Evolutionary conservation across 2,329 filamentous ascomycete genomes (phyloP).

Genomic region (Aspergillus terreus): DNA sequence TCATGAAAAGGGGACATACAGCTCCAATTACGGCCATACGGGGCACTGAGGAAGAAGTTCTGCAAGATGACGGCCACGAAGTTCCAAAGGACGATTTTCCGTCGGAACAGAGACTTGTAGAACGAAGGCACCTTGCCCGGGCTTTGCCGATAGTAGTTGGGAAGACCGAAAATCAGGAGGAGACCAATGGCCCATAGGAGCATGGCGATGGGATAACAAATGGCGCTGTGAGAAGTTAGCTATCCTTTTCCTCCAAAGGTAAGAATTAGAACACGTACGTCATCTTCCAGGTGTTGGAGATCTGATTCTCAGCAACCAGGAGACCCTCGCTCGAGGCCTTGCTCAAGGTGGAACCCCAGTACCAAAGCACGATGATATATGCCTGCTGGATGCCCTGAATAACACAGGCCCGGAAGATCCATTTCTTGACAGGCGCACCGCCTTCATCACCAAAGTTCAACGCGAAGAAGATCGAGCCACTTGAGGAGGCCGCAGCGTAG

Average conservation of each 20-base stretch:
- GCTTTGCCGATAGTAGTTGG: slow-evolving; percentile 61
- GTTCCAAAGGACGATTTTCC: slow-evolving; percentile 66
- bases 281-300: slow-evolving; percentile 44
- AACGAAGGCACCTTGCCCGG: slow-evolving; percentile 63
- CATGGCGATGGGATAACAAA: slow-evolving; percentile 56
- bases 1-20: slow-evolving; percentile 35
- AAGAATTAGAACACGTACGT: slow-evolving; percentile 29
- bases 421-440: slow-evolving; percentile 59
- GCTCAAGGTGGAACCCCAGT: slow-evolving; percentile 59
- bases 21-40: slow-evolving; percentile 64
- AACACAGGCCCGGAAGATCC: slow-evolving; percentile 63
- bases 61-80: slow-evolving; percentile 61
- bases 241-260: slow-evolving; percentile 8
- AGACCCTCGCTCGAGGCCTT: slow-evolving; percentile 42
- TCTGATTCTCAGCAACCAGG: slow-evolving; percentile 29
- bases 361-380: slow-evolving; percentile 64
- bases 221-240: slow-evolving; percentile 36
- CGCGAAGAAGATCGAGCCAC: slow-evolving; percentile 63
- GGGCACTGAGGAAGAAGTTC: slow-evolving; percentile 64
- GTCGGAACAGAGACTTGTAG: slow-evolving; percentile 57
- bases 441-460: slow-evolving; percentile 65
- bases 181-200: slow-evolving; percentile 56
- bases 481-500: slow-evolving; percentile 61
- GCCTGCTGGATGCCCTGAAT: slow-evolving; percentile 66
- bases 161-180: slow-evolving; percentile 56